Base-by-base conservation (phyloP, 2,329 filamentous ascomycete genomes). In the Epichloe uncinata region DNA sequence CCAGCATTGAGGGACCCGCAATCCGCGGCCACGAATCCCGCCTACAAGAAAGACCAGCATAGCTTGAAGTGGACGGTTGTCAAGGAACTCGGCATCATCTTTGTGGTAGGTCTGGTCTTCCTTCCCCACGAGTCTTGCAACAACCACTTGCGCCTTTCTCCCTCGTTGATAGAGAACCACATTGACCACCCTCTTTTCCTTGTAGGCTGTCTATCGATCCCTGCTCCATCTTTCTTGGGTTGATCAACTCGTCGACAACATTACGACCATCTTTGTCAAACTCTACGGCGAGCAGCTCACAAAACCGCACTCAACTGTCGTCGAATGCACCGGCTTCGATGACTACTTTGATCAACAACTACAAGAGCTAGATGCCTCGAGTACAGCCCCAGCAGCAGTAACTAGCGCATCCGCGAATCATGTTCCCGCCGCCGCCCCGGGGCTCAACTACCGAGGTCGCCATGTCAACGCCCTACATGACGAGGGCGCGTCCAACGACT, bases 211-310 rank as follows among this genome's bases (percentile, higher is more conserved):
- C 56, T 98, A 98, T 67, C 87, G 95, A 64, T 96, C 90, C 38
- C 80, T 98, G 34, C 78, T 98, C 33, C 90, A 96, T 66, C 79
- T 98, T 8, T 90, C 87, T 12, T 98, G 94, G 93, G 87, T 97
- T 56, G 93, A 98, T 67, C 89, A 93, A 66, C 82, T 98, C 45
- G 81, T 98, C 57, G 91, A 96, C 62, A 95, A 97, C 61, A 88
- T 97, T 60, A 87, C 84, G 64, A 89, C 86, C 9, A 82, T 98
- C 35, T 98, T 97, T 63, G 77, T 93, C 57, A 86, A 89, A 56
- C 76, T 96, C 30, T 98, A 97, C 65, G 86, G 83, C 57, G 84
- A 93, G 52, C 85, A 95, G 66, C 72, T 98, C 50, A 89, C 82
- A 64, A 86, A 86, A 58, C 79, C 85, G 26, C 79, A 91, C 63